phyloP scores from a whole-genome alignment of 257 asterid genomes.

The Oldenlandia corymbosa region DNA sequence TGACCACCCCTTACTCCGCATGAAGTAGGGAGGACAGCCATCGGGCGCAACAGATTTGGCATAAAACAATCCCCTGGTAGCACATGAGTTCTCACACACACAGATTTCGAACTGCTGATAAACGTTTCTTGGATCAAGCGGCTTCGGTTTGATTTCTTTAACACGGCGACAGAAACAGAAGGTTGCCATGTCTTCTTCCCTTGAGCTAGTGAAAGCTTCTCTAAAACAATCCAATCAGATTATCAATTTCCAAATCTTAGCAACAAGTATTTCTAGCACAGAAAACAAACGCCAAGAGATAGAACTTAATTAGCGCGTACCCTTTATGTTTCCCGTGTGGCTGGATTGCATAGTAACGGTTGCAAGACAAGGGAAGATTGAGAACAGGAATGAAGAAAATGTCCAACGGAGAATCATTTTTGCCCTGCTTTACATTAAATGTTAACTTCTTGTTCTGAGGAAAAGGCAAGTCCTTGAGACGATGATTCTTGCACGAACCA shows the following conservation, averaged over 20 bases:
- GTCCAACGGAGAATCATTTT: neutral
- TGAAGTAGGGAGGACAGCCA: constrained; percentile 18
- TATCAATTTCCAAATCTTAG: no score
- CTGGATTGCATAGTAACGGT: constrained; percentile 47
- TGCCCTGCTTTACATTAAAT: neutral
- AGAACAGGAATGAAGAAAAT: constrained; percentile 29
- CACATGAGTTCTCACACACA: neutral
- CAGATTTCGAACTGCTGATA: constrained; percentile 39
- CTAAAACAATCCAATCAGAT: constrained; percentile 20
- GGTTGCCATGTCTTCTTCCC: constrained; percentile 41
- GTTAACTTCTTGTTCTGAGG: constrained; percentile 55
- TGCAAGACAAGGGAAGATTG: constrained; percentile 46
- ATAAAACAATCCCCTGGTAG: neutral
- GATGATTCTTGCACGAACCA: constrained; percentile 39
- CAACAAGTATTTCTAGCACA: no score
- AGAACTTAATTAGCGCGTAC: constrained; percentile 31
- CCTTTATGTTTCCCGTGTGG: constrained; percentile 47
- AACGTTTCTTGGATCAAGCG: constrained; percentile 45
- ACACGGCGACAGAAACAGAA: constrained; percentile 48
- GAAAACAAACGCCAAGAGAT: no score
- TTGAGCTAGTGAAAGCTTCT: constrained; percentile 54
- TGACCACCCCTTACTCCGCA: constrained; percentile 19
- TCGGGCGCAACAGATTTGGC: constrained; percentile 14
- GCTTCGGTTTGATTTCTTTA: constrained; percentile 43
- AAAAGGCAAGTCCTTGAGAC: constrained; percentile 35